A percentile compares a stretch with the other conserved stretches of the same genome.
phyloP scores from a whole-genome alignment of 1,139 yeast genomes.

The Pichia sp. region DNA sequence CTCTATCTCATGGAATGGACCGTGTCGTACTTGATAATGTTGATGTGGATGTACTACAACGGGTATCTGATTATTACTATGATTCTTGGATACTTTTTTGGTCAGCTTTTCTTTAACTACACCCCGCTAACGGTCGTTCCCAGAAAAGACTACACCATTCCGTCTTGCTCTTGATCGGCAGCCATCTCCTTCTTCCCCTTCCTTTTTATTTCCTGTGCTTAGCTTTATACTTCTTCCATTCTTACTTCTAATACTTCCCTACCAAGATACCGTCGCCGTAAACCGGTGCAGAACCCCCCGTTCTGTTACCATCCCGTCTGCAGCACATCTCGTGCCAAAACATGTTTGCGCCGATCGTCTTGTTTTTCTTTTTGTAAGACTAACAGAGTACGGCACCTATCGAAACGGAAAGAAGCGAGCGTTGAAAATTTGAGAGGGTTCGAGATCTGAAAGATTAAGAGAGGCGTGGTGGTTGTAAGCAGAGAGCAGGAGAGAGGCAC shows the following conservation, averaged over 20 bases:
- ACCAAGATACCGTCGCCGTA: too few species aligned
- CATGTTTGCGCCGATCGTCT: background rate
- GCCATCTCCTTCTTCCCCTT: too few species aligned
- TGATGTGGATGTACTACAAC: slow-evolving; percentile 69
- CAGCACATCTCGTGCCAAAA: background rate
- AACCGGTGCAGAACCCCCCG: background rate
- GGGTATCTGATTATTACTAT: slow-evolving; percentile 64
- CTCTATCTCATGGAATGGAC: slow-evolving; percentile 60
- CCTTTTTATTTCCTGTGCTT: background rate
- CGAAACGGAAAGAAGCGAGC: background rate
- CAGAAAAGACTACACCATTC: slow-evolving; percentile 3
- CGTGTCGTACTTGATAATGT: slow-evolving; percentile 59
- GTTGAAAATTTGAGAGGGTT: background rate
- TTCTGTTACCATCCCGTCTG: too few species aligned
- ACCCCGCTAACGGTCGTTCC: slow-evolving; percentile 34
- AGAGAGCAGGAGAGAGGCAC: background rate
- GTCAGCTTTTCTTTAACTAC: slow-evolving; percentile 47
- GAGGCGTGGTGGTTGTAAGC: background rate
- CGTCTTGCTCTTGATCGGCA: slow-evolving; percentile 1
- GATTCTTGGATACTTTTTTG: slow-evolving; percentile 58
- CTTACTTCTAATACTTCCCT: background rate
- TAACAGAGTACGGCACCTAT: background rate
- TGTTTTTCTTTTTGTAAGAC: background rate
- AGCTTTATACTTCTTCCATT: background rate
- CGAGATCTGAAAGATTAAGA: background rate